Base-by-base conservation (phyloP, 2,329 filamentous ascomycete genomes). In the Fusarium sp. region DNA sequence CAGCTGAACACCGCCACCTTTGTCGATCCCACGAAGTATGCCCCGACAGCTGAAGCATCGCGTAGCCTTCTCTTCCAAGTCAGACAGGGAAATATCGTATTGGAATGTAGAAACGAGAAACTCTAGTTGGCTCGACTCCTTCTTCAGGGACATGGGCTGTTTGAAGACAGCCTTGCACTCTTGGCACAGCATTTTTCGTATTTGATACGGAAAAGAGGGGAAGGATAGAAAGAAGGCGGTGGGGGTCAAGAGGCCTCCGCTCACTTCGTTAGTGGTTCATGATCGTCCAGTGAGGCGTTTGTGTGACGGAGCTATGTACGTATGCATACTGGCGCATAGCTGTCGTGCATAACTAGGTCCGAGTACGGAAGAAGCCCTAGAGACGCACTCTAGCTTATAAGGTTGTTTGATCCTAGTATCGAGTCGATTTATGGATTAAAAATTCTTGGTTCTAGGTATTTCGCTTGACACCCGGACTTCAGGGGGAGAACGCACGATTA, bases 121-220 rank as follows among this genome's bases (percentile, higher is more conserved):
- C 5, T 67, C 65, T 16, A 59, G 31, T 35, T 59, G 52, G 31
- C 52, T 34, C 6, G 29, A 10, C 34, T 67, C 50, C 22, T 59
- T 40, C 8, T 52, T 35, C 27, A 64, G 31, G 4, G 40, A 20
- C 5, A 64, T 16, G 14, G 65, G 60, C n/a, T 64, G 60, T 1
- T 37, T 52, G 24, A 67, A 59, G 8, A 67, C 22, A 14, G 47
- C 20, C 18, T 66, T 62, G 47, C 64, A 66, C 29, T 62, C 64
- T 29, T 18, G n/a, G 11, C 64, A 66, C 18, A 62, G 22, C 64
- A 66, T 66, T 27, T 38, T 40, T 67, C 50, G 24, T 42, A n/a
- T 7, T 16, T 7, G 31, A 27, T 22, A 37, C 34, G 34, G 35
- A 37, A n/a, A 34, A 29, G 56, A 38, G 22, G 14, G 56, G 24